These are phyloP conservation scores for Silene conica DNA, from an alignment of 148 eudicot species.

Conservation along the genomic window DNA sequence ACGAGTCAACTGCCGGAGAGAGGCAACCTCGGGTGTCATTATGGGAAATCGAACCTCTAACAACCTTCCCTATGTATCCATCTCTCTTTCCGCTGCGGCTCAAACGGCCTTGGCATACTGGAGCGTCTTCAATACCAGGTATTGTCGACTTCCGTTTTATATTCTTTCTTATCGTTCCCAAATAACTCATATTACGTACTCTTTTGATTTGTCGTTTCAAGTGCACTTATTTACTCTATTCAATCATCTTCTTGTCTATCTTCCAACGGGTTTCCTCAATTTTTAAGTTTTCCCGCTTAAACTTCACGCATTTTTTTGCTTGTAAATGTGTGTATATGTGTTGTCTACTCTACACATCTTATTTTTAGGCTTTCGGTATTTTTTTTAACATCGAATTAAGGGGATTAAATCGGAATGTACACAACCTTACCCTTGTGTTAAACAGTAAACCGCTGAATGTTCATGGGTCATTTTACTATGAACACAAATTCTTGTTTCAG, in stretches of 20 bases:
- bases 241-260: no score
- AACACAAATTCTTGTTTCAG: no score
- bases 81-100: constrained; percentile 90
- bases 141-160: background rate
- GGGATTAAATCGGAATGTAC: no score
- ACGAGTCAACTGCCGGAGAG: constrained; percentile 96
- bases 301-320: no score
- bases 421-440: background rate
- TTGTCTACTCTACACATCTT: background rate
- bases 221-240: no score
- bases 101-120: constrained; percentile 96
- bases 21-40: constrained; percentile 95
- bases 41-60: constrained; percentile 98
- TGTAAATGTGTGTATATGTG: background rate
- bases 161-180: no score
- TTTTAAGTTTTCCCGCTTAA: no score
- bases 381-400: background rate
- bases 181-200: no score
- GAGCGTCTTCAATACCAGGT: constrained; percentile 85
- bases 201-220: no score
- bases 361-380: background rate
- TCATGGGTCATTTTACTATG: background rate
- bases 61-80: constrained; percentile 98
- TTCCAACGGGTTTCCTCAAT: no score
- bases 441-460: background rate